phyloP scores from a whole-genome alignment of 2,329 filamentous ascomycete genomes.

The Fusarium brevicatenulatum region DNA sequence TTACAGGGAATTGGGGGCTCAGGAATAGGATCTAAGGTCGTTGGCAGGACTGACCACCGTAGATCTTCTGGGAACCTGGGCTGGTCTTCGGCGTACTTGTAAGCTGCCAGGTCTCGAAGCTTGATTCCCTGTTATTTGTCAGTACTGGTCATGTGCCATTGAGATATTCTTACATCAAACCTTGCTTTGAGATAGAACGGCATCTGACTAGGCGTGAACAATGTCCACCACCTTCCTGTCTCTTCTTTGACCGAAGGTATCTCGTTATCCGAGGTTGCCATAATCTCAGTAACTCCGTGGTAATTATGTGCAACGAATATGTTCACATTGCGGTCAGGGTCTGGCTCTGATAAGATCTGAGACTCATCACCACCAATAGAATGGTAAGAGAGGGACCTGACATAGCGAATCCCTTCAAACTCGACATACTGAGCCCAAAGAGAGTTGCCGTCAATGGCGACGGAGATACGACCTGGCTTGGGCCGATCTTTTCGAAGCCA shows the following conservation, averaged over 20 bases:
- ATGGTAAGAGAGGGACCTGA: neutral
- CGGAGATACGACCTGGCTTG: accelerated
- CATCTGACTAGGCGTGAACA: accelerated
- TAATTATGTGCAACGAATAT: neutral
- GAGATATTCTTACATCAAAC: accelerated
- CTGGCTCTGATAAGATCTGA: neutral
- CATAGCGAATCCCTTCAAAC: accelerated
- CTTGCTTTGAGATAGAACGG: neutral
- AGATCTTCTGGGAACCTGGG: neutral
- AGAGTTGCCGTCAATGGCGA: accelerated
- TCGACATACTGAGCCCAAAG: neutral
- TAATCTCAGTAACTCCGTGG: accelerated
- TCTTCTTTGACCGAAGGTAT: neutral
- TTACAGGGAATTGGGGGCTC: neutral
- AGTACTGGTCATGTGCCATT: accelerated
- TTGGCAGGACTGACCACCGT: neutral
- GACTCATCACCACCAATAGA: accelerated
- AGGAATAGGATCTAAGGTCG: neutral
- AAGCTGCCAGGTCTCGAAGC: neutral
- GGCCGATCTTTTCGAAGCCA: neutral
- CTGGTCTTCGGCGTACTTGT: neutral
- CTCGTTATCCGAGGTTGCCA: accelerated
- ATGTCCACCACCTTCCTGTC: accelerated
- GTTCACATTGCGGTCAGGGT: neutral
- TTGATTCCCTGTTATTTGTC: neutral